Percentiles rank a stretch among this genome's conserved stretches.
These are phyloP conservation scores for Podila clonocystis DNA, from an alignment of 192 early-diverging fungal species.

Conservation along the genomic window DNA sequence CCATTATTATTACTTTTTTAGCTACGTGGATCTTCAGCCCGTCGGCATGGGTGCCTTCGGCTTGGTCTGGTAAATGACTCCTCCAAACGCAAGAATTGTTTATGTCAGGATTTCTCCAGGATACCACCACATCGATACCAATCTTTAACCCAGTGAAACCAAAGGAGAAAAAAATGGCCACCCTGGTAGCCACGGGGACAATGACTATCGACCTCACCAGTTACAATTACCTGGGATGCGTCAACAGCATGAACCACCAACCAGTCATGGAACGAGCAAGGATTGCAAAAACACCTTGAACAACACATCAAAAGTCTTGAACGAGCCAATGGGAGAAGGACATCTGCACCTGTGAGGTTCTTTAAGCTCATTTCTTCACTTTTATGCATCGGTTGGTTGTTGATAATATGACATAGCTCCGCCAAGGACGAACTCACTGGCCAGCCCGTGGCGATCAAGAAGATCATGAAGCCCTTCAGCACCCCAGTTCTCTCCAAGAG, in stretches of 20 bases:
- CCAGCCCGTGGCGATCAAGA: slow-evolving; percentile 92
- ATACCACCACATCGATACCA: too few species aligned
- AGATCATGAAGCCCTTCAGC: slow-evolving; percentile 95
- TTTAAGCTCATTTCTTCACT: neutral
- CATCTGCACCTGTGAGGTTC: too few species aligned
- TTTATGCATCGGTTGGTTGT: neutral
- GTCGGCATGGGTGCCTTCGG: slow-evolving; percentile 99
- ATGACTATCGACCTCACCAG: too few species aligned
- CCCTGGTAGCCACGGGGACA: too few species aligned
- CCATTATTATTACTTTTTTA: slow-evolving; percentile 32
- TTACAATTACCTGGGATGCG: neutral
- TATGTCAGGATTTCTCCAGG: neutral
- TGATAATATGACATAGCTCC: slow-evolving; percentile 64
- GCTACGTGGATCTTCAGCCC: slow-evolving; percentile 92
- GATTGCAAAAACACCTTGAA: too few species aligned
- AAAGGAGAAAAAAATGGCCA: too few species aligned
- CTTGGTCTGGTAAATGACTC: slow-evolving; percentile 86
- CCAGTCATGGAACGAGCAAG: too few species aligned
- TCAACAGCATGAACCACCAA: too few species aligned
- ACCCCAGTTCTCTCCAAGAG: slow-evolving; percentile 94
- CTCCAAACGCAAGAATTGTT: too few species aligned
- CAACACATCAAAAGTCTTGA: too few species aligned
- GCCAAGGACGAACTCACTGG: slow-evolving; percentile 89
- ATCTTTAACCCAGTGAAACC: too few species aligned
- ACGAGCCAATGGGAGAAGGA: too few species aligned